Conservation (phyloP, 495 filamentous ascomycete genomes). For the Astrothelium macrocarpum region DNA sequence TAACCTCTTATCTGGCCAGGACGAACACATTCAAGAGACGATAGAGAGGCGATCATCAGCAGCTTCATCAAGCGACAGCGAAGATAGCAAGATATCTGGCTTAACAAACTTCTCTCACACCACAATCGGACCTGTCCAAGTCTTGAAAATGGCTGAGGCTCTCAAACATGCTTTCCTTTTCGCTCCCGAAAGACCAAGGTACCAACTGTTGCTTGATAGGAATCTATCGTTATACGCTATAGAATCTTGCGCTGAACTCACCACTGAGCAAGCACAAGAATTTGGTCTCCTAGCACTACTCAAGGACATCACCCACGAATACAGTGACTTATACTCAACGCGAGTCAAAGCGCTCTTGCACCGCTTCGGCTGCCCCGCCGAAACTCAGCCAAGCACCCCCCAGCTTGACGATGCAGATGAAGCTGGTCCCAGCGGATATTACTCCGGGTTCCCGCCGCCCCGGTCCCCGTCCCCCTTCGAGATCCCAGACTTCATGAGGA, state of each 20-base stretch:
- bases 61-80: background rate
- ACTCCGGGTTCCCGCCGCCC: background rate
- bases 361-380: background rate
- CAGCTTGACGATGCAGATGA: background rate
- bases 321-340: background rate
- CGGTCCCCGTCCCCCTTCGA: background rate
- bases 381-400: background rate
- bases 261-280: background rate
- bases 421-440: background rate
- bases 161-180: background rate
- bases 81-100: background rate
- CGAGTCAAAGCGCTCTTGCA: background rate
- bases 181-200: background rate
- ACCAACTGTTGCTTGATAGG: background rate
- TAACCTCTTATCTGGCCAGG: background rate
- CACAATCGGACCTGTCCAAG: background rate
- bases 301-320: background rate
- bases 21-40: background rate
- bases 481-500: background rate
- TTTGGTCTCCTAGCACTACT: background rate
- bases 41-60: background rate
- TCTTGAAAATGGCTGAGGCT: background rate
- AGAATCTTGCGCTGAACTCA: background rate
- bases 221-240: background rate
- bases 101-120: background rate